phyloP scores from a whole-genome alignment of 345 rosid species.

The Bruguiera sexangula region DNA sequence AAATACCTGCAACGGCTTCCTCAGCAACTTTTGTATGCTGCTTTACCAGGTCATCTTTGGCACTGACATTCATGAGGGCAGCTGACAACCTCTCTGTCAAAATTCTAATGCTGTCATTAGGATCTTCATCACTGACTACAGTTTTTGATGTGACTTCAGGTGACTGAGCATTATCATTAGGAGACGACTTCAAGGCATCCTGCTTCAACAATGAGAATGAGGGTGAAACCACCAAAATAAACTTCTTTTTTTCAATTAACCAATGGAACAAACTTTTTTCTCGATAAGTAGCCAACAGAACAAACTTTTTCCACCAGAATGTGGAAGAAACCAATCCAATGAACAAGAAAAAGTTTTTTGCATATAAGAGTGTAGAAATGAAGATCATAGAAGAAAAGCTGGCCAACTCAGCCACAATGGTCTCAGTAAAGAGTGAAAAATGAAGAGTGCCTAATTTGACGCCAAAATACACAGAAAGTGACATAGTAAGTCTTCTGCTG shows the following conservation, averaged over 20 bases:
- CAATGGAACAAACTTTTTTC: too few relatives aligned
- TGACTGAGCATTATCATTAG: slow-evolving; percentile 39
- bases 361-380: background rate
- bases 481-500: background rate
- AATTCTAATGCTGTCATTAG: slow-evolving; percentile 27
- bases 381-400: background rate
- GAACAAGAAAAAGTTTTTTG: background rate
- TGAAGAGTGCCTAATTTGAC: background rate
- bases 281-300: too few relatives aligned
- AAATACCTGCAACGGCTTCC: slow-evolving; percentile 86
- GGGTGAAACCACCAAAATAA: slow-evolving; percentile 1
- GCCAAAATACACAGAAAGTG: background rate
- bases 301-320: background rate
- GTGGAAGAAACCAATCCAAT: slow-evolving; percentile 5
- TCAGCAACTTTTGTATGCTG: slow-evolving; percentile 96
- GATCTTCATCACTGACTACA: slow-evolving; percentile 40
- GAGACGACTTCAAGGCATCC: slow-evolving; percentile 60
- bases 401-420: background rate
- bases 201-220: slow-evolving; percentile 29
- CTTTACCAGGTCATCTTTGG: slow-evolving; percentile 80
- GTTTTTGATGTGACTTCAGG: slow-evolving; percentile 53
- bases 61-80: slow-evolving; percentile 67
- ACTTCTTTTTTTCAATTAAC: background rate
- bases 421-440: background rate
- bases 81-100: slow-evolving; percentile 40